phyloP scores from a whole-genome alignment of 2,329 filamentous ascomycete species.

The Alternaria novae-zelandiae region DNA sequence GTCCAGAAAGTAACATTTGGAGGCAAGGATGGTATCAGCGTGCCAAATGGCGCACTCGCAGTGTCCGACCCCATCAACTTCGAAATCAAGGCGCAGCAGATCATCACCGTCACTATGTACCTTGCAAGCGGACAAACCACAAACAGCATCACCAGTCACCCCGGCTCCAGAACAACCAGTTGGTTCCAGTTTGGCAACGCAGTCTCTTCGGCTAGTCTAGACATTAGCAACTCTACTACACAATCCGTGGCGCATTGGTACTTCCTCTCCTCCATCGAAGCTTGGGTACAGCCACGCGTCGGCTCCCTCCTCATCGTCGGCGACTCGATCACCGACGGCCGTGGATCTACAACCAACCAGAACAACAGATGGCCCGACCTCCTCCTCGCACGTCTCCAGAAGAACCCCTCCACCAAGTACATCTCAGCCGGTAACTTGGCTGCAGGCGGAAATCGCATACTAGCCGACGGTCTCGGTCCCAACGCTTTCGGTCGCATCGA shows the following conservation, averaged over 20 bases:
- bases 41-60: slow-evolving; percentile 62
- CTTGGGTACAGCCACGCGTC: slow-evolving; percentile 54
- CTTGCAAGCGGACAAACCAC: slow-evolving; percentile 62
- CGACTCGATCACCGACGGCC: slow-evolving; percentile 71
- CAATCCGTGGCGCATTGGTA: slow-evolving; percentile 58
- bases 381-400: slow-evolving; percentile 55
- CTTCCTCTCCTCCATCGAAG: slow-evolving; percentile 65
- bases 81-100: slow-evolving; percentile 56
- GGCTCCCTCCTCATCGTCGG: slow-evolving; percentile 63
- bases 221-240: slow-evolving; percentile 46
- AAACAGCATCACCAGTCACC: slow-evolving; percentile 67
- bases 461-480: slow-evolving; percentile 68
- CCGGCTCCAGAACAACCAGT: slow-evolving; percentile 68
- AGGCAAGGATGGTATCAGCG: slow-evolving; percentile 58
- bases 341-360: slow-evolving; percentile 63
- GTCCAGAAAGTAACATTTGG: slow-evolving; percentile 65
- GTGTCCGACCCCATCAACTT: slow-evolving; percentile 69
- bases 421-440: slow-evolving; percentile 69
- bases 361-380: slow-evolving; percentile 60
- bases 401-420: slow-evolving; percentile 49
- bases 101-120: slow-evolving; percentile 66
- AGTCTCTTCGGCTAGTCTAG: slow-evolving; percentile 58
- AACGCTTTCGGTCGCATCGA: slow-evolving; percentile 66
- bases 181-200: slow-evolving; percentile 66
- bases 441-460: slow-evolving; percentile 71